phyloP scores from a whole-genome alignment of 2,329 filamentous ascomycete genomes.

The Lecanicillium sp. region DNA sequence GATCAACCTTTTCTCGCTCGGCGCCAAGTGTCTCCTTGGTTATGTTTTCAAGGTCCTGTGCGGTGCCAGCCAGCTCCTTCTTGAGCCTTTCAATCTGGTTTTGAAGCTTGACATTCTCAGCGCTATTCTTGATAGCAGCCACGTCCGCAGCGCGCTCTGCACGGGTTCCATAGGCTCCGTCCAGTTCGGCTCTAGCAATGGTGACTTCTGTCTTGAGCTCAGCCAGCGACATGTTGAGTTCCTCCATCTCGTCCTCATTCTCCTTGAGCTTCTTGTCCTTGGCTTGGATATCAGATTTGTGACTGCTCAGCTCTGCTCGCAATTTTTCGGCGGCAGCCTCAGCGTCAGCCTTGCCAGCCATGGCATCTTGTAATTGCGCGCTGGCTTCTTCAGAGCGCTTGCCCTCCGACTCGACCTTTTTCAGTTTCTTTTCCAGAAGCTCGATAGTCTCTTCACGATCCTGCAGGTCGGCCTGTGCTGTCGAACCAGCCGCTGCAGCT shows the following conservation, averaged over 20 bases:
- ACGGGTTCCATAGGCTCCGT: constrained; percentile 51
- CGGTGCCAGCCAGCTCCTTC: constrained; percentile 39
- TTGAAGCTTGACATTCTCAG: constrained; percentile 36
- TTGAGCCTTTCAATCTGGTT: constrained; percentile 41
- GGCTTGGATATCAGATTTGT: constrained; percentile 17
- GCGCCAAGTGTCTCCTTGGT: constrained; percentile 42
- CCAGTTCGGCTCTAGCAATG: constrained; percentile 52
- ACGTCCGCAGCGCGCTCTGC: constrained; percentile 50
- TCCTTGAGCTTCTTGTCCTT: constrained; percentile 37
- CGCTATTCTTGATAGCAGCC: constrained; percentile 41
- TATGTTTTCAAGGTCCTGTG: constrained; percentile 44
- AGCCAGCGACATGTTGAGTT: constrained; percentile 41
- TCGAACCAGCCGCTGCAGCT: constrained; percentile 14
- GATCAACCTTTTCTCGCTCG: constrained; percentile 41
- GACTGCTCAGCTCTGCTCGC: constrained; percentile 9
- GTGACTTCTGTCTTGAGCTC: constrained; percentile 55
- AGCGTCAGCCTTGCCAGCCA: constrained; percentile 11
- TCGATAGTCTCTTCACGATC: constrained; percentile 35
- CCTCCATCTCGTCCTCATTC: constrained; percentile 43
- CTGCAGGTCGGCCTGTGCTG: constrained; percentile 24
- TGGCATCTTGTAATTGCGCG: constrained; percentile 21
- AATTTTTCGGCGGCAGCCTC: constrained; percentile 10
- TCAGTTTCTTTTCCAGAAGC: constrained; percentile 33
- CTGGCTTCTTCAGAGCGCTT: constrained; percentile 18
- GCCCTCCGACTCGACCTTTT: constrained; percentile 21